Evolutionary conservation across 2,329 filamentous ascomycete genomes (phyloP), one percentile per base, ranked within the genome.

Genomic region (Stromatinia cepivora): DNA sequence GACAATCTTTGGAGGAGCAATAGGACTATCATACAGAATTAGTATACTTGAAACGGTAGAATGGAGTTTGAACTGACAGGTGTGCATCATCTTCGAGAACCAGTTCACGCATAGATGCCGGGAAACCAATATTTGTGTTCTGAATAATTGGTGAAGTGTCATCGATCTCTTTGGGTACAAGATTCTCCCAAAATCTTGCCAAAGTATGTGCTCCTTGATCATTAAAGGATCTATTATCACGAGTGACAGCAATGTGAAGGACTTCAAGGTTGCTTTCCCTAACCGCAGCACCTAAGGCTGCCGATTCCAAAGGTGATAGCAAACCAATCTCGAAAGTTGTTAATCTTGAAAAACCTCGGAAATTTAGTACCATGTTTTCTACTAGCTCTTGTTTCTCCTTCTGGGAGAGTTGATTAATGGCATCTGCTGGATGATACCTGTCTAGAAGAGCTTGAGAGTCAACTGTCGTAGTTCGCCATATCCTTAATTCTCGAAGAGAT

Each of bases 31-130:
- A 50, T 36, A 65, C 10, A 15, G 15, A 46, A 56, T 65, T 31
- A 69, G 50, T 22, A 57, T 42, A 31, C 2, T 34, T 42, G 10
- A n/a, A 52, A 17, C 8, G 1, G 7, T 13, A 25, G 10, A 52
- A 15, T 31, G 48, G 15, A 25, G 10, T 28, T 20, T 53, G 42
- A 9, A 69, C 67, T 58, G 42, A 69, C 67, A 31, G 50, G 34
- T 69, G 67, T 42, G 67, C 67, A 58, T 69, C 67, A 31, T 69
- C 67, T 50, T 69, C 67, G n/a, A 69, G 63, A 22, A 69, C 52
- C 13, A 69, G 52, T 31, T 69, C 67, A 34, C 61, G 48, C 67
- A 69, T 36, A 11, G 67, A 57, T 13, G 67, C 50, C 10, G 67
- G 67, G 34, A 69, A 69, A 11, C 67, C 67, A 58, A 66, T 57